These are phyloP conservation scores for Alternaria arbusti DNA, from an alignment of 2,329 filamentous ascomycete genomes.

Conservation along the genomic window DNA sequence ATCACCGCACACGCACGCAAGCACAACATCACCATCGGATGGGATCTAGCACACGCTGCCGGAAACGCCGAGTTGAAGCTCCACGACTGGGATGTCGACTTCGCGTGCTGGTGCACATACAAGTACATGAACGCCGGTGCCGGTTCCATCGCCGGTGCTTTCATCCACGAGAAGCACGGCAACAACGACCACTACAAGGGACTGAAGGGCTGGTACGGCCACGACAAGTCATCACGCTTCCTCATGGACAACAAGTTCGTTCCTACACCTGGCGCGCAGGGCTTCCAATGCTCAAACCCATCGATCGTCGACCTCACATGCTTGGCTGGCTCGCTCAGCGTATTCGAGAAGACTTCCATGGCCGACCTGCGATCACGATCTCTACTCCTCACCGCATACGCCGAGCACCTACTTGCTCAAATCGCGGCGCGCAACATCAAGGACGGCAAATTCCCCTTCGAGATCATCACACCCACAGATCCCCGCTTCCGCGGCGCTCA, in stretches of 20 bases:
- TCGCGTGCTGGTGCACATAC: conserved; percentile 91
- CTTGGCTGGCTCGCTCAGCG: conserved; percentile 71
- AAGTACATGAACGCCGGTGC: conserved; percentile 91
- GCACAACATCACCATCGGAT: conserved; percentile 75
- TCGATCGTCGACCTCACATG: conserved; percentile 80
- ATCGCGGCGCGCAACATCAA: conserved; percentile 30
- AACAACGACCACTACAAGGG: conserved; percentile 67
- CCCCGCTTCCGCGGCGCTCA: conserved; percentile 75
- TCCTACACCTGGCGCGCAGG: conserved; percentile 77
- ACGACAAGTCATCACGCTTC: conserved; percentile 77
- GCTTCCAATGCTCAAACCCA: conserved; percentile 85
- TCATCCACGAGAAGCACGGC: conserved; percentile 78
- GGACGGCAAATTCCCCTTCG: conserved; percentile 44
- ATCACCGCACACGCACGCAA: conserved; percentile 79
- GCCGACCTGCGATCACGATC: conserved; percentile 71
- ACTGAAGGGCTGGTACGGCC: conserved; percentile 86
- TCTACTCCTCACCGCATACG: conserved; percentile 74
- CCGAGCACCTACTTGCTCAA: conserved; percentile 39
- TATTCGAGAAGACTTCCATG: conserved; percentile 78
- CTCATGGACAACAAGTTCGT: conserved; percentile 82
- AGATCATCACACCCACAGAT: conserved; percentile 71
- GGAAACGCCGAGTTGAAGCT: conserved; percentile 81
- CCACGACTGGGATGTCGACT: conserved; percentile 90
- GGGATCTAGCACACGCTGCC: conserved; percentile 86
- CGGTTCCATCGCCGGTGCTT: conserved; percentile 78